Conservation (phyloP, 2,329 filamentous ascomycete genomes). For the Samsoniella hepiali region DNA sequence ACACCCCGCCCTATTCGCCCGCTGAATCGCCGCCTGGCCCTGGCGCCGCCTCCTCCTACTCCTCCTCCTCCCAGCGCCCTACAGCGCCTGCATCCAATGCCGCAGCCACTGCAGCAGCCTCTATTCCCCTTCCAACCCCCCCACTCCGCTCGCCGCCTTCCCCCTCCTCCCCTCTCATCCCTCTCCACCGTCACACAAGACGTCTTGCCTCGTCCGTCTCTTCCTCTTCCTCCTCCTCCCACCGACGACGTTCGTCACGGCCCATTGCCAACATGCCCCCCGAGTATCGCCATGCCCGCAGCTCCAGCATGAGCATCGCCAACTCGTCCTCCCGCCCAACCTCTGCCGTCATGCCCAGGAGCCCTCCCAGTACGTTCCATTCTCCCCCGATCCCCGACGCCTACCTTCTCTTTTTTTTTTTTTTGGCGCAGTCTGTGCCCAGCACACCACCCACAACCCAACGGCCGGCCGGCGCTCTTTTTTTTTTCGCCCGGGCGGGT, state of each 20-base stretch:
- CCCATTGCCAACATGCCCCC: slow-evolving; percentile 34
- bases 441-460: not conserved
- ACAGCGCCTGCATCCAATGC: not conserved
- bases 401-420: no score
- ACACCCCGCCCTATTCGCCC: no score
- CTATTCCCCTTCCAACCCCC: not conserved
- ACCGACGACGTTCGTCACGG: slow-evolving; percentile 19
- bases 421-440: not conserved
- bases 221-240: slow-evolving; percentile 17
- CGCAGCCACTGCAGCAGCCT: no score
- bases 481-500: slow-evolving; percentile 9
- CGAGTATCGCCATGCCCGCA: slow-evolving; percentile 56
- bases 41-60: no score
- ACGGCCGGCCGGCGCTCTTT: slow-evolving; percentile 3
- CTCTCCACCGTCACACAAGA: slow-evolving; percentile 18
- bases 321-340: slow-evolving; percentile 34
- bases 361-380: slow-evolving; percentile 56
- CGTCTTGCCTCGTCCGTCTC: slow-evolving; percentile 19
- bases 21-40: no score
- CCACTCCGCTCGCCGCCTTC: slow-evolving; percentile 9
- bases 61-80: not conserved
- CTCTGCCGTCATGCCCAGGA: slow-evolving; percentile 58
- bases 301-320: slow-evolving; percentile 53
- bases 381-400: not conserved
- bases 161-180: slow-evolving; percentile 4